These are phyloP conservation scores for Linnemannia schmuckeri DNA, from an alignment of 192 early-diverging fungal species.

Conservation along the genomic window DNA sequence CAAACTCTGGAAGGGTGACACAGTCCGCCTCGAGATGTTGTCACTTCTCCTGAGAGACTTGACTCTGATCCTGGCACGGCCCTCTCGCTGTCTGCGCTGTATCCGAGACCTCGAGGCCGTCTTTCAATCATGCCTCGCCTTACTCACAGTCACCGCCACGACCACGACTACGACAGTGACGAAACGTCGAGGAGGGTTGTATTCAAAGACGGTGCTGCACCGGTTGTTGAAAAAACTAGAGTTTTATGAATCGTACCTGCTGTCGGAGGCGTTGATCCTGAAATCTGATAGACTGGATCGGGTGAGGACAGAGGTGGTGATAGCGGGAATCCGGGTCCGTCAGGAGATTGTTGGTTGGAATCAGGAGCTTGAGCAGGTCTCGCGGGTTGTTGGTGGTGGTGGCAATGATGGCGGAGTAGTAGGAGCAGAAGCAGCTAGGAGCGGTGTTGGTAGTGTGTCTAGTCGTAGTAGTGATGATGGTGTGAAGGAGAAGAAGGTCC, in stretches of 20 bases:
- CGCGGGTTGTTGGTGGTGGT: not conserved
- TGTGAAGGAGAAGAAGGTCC: not conserved
- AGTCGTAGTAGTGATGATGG: not conserved
- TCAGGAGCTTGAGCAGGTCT: conserved; percentile 20
- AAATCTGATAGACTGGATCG: conserved; percentile 31
- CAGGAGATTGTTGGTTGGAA: conserved; percentile 44
- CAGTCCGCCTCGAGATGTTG: conserved; percentile 38
- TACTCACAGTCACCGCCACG: not conserved
- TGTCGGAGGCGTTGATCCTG: conserved; percentile 22
- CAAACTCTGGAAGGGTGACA: conserved; percentile 54
- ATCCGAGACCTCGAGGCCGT: conserved; percentile 28
- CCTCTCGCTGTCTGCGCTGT: conserved; percentile 21
- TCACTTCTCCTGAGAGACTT: conserved; percentile 35
- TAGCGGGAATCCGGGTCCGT: conserved; percentile 28
- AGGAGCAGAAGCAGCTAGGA: not conserved
- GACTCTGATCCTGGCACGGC: conserved; percentile 30
- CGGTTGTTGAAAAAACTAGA: conserved; percentile 47
- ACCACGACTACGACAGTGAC: not conserved
- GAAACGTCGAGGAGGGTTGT: not conserved
- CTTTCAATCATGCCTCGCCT: conserved; percentile 1
- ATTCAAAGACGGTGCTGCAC: conserved; percentile 21
- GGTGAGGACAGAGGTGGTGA: conserved; percentile 38
- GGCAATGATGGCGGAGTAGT: not conserved
- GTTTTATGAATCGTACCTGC: conserved; percentile 47
- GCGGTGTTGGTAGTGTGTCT: not conserved